Percentiles rank a stretch among this genome's conserved stretches.
Conservation (phyloP, 257 asterid genomes). For the Jasminum sambac region DNA sequence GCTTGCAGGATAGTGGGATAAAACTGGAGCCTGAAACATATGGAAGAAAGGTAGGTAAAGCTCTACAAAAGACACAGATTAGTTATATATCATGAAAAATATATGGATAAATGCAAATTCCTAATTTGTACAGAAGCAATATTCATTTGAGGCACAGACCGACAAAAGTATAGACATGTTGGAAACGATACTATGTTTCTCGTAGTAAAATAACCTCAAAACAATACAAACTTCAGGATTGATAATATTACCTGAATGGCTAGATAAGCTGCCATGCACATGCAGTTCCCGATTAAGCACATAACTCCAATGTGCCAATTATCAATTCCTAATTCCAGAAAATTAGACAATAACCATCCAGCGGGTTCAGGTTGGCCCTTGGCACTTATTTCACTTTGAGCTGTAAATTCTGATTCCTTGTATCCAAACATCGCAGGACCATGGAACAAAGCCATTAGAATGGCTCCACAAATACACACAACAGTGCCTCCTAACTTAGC, state of each 20-base stretch:
- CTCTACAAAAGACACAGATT: constrained; percentile 21
- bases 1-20: constrained; percentile 88
- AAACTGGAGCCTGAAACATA: constrained; percentile 75
- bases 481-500: constrained; percentile 88
- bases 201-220: neutral
- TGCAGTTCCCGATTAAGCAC: constrained; percentile 92
- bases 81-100: constrained; percentile 12
- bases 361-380: constrained; percentile 87
- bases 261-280: constrained; percentile 87
- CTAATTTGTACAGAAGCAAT: neutral
- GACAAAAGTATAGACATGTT: neutral
- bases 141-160: neutral
- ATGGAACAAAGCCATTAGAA: constrained; percentile 80
- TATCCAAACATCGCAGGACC: constrained; percentile 85
- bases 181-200: too few species aligned
- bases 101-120: neutral
- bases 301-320: constrained; percentile 87
- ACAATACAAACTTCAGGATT: neutral
- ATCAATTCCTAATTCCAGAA: constrained; percentile 70
- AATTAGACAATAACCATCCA: constrained; percentile 73
- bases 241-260: constrained; percentile 73
- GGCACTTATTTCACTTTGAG: constrained; percentile 67
- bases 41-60: constrained; percentile 24
- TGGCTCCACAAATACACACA: constrained; percentile 89
- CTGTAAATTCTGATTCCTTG: constrained; percentile 58